phyloP scores from a whole-genome alignment of 352 stramenopile genomes.

The Labyrinthula sp. region DNA sequence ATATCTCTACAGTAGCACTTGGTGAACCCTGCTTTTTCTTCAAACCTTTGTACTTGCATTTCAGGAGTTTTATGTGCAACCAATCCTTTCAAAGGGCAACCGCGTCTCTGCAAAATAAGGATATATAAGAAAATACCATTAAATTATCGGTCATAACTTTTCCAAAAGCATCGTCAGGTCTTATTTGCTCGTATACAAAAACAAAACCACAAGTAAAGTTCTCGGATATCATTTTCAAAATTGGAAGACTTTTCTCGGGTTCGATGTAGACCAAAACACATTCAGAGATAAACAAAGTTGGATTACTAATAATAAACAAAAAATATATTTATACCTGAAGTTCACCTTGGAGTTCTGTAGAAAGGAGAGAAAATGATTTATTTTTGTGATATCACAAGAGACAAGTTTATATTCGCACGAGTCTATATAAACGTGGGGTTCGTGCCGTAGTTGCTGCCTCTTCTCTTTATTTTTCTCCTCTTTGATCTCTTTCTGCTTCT shows the following conservation, averaged over 20 bases:
- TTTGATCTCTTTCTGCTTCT: too few relatives aligned
- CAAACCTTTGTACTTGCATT: constrained; percentile 48
- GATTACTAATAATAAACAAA: constrained; percentile 13
- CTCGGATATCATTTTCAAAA: constrained; percentile 46
- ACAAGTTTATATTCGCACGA: too few relatives aligned
- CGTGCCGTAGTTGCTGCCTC: too few relatives aligned
- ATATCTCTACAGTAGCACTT: constrained; percentile 59
- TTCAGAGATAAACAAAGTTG: constrained; percentile 54
- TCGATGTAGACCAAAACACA: constrained; percentile 73
- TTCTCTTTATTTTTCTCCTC: too few relatives aligned
- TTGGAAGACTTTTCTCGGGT: constrained; percentile 45
- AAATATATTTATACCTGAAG: too few relatives aligned
- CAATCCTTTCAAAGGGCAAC: constrained; percentile 57
- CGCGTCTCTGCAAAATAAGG: constrained; percentile 34
- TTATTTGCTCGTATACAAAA: constrained; percentile 65
- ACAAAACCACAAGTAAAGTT: constrained; percentile 54
- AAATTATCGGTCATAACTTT: constrained; percentile 65
- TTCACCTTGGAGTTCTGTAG: too few relatives aligned
- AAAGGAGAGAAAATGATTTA: too few relatives aligned
- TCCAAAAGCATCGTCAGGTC: constrained; percentile 60
- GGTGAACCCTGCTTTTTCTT: too few relatives aligned
- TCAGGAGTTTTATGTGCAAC: constrained; percentile 49
- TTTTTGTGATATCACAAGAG: too few relatives aligned
- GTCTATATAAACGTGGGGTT: too few relatives aligned
- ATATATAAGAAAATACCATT: constrained; percentile 1